Base-by-base conservation (phyloP, 2,329 filamentous ascomycete genomes). In the Macrophomina tecta region DNA sequence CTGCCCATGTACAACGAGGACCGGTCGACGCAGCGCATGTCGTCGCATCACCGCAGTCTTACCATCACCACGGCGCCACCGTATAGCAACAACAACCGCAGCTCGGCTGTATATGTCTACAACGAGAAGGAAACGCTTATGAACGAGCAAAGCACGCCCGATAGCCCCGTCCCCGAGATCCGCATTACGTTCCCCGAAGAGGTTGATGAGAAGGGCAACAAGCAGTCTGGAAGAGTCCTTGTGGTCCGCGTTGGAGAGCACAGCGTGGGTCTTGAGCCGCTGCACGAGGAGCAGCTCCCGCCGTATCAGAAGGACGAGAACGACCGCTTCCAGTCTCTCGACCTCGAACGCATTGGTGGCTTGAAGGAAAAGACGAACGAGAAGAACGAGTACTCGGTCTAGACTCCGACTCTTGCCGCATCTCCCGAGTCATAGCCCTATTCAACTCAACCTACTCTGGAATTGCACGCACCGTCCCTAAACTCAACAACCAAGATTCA, bases 111-210 rank as follows among this genome's bases (percentile, higher is more conserved):
- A 71, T 86, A 93, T 69, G 87, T 95, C 73, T 91, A 93, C 77
- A 88, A 91, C 73, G 90, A 92, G 78, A 93, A 95, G 80, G 88
- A 90, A 76, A 88, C 88, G 70, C 89, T 96, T 81, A 88, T 94
- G 71, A 86, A 89, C 70, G 91, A 91, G 80, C 91, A 91, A 38
- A 84, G 86, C 68, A 90, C 89, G 69, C 91, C 94, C 28, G 83
- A 90, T 73, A 92, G 88, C 79, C 90, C 91, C 71, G 86, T 98
- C 34, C 95, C 95, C 23, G 92, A 98, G 82, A 99, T 99, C 75
- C 93, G 94, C 80, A 97, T 99, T 79, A 98, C 95, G 42, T 98
- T 99, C 84, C 95, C 95, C 16, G 92, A 96, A 73, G 95, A 98
- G 83, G 90, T 96, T 72, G 94, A 97, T 76, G 91, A 93, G 60